phyloP scores from a whole-genome alignment of 2,329 filamentous ascomycete species.

The Hypoxylon sp. region DNA sequence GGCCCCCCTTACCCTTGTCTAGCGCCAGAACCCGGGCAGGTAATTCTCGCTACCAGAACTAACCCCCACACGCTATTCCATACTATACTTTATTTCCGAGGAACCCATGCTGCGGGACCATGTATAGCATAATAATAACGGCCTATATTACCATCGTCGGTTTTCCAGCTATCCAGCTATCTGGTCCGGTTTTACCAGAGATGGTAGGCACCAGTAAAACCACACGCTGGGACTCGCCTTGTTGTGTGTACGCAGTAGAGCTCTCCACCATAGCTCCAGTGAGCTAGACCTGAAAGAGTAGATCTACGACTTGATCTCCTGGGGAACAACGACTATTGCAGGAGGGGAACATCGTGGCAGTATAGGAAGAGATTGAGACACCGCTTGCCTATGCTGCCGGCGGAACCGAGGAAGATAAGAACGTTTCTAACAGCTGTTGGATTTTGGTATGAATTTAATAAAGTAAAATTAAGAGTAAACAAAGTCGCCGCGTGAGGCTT shows the following conservation, averaged over 20 bases:
- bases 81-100: conserved; percentile 10
- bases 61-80: conserved; percentile 22
- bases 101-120: background rate
- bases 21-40: conserved; percentile 2
- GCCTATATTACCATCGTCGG: conserved; percentile 8
- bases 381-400: background rate
- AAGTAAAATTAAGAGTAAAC: conserved; percentile 6
- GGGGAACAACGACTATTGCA: background rate
- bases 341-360: background rate
- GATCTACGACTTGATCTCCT: conserved; percentile 14
- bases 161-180: conserved; percentile 8
- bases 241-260: background rate
- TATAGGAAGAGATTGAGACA: background rate
- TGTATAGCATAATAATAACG: conserved; percentile 12
- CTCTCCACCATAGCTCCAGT: conserved; percentile 17
- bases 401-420: background rate
- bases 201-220: conserved; percentile 1
- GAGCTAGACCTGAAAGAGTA: conserved; percentile 1
- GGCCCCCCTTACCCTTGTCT: background rate
- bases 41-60: conserved; percentile 9
- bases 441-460: background rate
- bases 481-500: background rate
- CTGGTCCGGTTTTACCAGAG: background rate
- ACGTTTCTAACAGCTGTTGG: background rate
- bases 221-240: background rate